Evolutionary conservation across 2,329 filamentous ascomycete genomes (phyloP).

Genomic region (Microthyrium microscopicum): DNA sequence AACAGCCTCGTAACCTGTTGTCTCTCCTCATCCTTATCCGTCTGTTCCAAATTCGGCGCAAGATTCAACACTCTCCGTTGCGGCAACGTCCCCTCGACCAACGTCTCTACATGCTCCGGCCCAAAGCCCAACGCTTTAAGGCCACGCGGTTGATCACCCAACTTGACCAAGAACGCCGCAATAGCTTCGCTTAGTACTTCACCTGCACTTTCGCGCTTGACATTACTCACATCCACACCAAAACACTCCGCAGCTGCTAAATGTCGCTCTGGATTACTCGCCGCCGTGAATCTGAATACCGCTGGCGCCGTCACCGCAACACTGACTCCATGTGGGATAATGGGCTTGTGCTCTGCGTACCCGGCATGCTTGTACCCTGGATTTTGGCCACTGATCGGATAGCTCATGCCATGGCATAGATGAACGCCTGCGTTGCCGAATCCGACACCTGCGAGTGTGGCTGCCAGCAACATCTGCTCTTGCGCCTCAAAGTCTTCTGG

Average conservation of each 20-base stretch:
- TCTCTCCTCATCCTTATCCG: slow-evolving; percentile 29
- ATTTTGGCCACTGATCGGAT: slow-evolving; percentile 92
- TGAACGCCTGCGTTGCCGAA: slow-evolving; percentile 98
- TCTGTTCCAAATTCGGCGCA: slow-evolving; percentile 54
- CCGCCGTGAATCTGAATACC: slow-evolving; percentile 82
- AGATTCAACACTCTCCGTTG: slow-evolving; percentile 83
- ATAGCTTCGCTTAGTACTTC: slow-evolving; percentile 76
- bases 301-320: slow-evolving; percentile 87
- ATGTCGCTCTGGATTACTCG: slow-evolving; percentile 86
- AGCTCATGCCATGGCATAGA: slow-evolving; percentile 82
- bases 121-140: slow-evolving; percentile 72
- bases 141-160: slow-evolving; percentile 84
- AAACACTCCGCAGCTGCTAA: slow-evolving; percentile 78
- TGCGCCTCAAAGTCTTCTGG: slow-evolving; percentile 89
- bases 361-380: slow-evolving; percentile 75
- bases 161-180: slow-evolving; percentile 57
- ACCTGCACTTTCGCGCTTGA: slow-evolving; percentile 78
- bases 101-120: slow-evolving; percentile 53
- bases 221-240: slow-evolving; percentile 73
- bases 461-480: slow-evolving; percentile 84
- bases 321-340: slow-evolving; percentile 92
- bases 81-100: slow-evolving; percentile 90
- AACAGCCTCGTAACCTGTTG: slow-evolving; percentile 31
- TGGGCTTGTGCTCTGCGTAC: slow-evolving; percentile 58
- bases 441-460: slow-evolving; percentile 84